Base-by-base conservation (phyloP, 306 rosid species). In the Fragaria nilgerrensis region DNA sequence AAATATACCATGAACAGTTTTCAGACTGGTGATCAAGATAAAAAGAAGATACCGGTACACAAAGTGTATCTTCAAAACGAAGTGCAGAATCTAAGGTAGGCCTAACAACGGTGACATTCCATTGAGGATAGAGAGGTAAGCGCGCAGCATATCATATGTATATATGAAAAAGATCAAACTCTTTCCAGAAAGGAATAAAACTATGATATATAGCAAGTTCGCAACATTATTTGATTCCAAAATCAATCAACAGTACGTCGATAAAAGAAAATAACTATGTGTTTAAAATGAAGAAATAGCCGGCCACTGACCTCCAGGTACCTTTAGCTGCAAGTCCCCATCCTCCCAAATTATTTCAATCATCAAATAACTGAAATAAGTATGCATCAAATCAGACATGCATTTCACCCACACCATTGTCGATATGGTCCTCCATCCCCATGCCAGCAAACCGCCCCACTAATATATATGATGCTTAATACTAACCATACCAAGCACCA, bases 11-110 rank as follows among this genome's bases (percentile, higher is more conserved):
- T 2, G 2, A 43, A 43, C 45, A 43, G 45, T 9, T 43, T 9
- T 9, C 45, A 43, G 45, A 0, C 47, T 0, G n/a, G 7, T 14
- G 37, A 76, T 1, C 2, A 53, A 39, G 13, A 5, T 27, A 5
- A 15, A 1, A 56, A 56, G 49, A 34, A 66, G 50, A 73, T 58
- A 58, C 72, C 72, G 2, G 43, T 7, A 68, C 29, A 23, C 72
- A 5, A 1, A 19, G 25, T 59, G 65, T 53, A 13, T 23, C 45
- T 55, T 14, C 44, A 73, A 63, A 63, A 77, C 14, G 50, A 55
- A 52, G 47, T 78, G 68, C 59, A 36, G 74, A 7, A 32, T 80
- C 52, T 67, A 14, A 34, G 75, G 41, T 19, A 37, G 32, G 58
- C 15, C 45, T 13, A 69, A 77, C 47, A 45, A 23, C 36, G 29